Percentiles rank a stretch among this genome's conserved stretches.
Evolutionary conservation across 2,329 filamentous ascomycete species (phyloP).

Genomic region (Capronia coronata): DNA sequence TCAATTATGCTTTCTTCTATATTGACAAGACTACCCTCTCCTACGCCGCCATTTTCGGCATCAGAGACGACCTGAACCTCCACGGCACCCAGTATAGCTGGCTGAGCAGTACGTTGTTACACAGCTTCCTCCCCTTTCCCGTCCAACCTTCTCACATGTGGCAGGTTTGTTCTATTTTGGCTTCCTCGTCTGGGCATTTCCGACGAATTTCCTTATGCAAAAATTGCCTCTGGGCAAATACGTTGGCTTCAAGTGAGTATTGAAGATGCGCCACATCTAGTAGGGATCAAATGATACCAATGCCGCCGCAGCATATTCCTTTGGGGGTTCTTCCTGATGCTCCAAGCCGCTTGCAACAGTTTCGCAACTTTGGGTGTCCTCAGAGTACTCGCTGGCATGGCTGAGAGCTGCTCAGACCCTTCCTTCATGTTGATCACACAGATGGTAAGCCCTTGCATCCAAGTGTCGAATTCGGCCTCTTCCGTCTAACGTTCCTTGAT

Average conservation of each 20-base stretch:
- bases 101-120: constrained; percentile 47
- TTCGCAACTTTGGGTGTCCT: constrained; percentile 52
- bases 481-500: background rate
- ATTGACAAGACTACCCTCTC: constrained; percentile 34
- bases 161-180: constrained; percentile 41
- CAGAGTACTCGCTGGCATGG: constrained; percentile 49
- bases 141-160: constrained; percentile 39
- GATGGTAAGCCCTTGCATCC: constrained; percentile 32
- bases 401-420: constrained; percentile 50
- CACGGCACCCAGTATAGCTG: constrained; percentile 42
- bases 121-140: constrained; percentile 39
- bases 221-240: constrained; percentile 60
- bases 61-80: constrained; percentile 50
- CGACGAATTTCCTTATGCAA: constrained; percentile 60
- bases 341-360: constrained; percentile 49
- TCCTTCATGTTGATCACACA: constrained; percentile 37
- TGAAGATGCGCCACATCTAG: constrained; percentile 40
- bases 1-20: constrained; percentile 51
- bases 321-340: constrained; percentile 46
- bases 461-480: no score
- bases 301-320: constrained; percentile 27
- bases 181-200: constrained; percentile 57
- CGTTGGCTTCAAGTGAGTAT: constrained; percentile 42
- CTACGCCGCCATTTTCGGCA: constrained; percentile 60
- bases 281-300: constrained; percentile 28